Base-by-base conservation (phyloP, 2,329 filamentous ascomycete species). In the Aspergillus ochraceus region DNA sequence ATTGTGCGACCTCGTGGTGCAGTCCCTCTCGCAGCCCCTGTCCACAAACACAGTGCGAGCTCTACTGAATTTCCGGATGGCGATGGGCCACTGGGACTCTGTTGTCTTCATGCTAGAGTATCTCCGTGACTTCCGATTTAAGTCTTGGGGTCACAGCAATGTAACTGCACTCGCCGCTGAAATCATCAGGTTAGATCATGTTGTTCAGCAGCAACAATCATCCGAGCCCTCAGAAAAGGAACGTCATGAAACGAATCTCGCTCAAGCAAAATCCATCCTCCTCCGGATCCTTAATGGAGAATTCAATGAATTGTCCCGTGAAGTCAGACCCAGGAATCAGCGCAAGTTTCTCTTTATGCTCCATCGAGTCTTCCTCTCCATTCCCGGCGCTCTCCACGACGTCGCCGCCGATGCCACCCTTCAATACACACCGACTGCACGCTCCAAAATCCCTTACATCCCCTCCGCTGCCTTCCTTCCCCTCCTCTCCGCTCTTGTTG, bases 401-500 rank as follows among this genome's bases (percentile, higher is more conserved):
- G 53, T 74, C 26, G 68, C 70, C 58, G 54, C 58, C n/a, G 52
- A 69, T 10, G 59, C 64, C 22, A 63, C 64, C 6, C 58, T 65
- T 51, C 49, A 54, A 26, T 64, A 52, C 30, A 39, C 54, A 20
- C 49, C 57, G 19, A 58, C 53, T 52, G 50, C 58, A 14, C 67
- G 58, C 32, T 62, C 69, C 49, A 63, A 64, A 24, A 45, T 71
- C 32, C 66, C 67, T 19, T 66, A 68, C 57, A 67, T 79, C 29
- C 70, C 76, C 12, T 66, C 76, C 0, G 67, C 70, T 3, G 71
- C 80, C 6, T 86, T 87, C 76, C 82, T 86, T 61, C 66, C 69
- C 19, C 61, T 86, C 6, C 80, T 90, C 6, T 75, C 80, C 49
- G 84, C 82, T n/a, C 75, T 87, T 9, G 80, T 84, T 2, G 77